Base-by-base conservation (phyloP, 1,284 basidiomycete species). In the Melampsora larici-populina region DNA sequence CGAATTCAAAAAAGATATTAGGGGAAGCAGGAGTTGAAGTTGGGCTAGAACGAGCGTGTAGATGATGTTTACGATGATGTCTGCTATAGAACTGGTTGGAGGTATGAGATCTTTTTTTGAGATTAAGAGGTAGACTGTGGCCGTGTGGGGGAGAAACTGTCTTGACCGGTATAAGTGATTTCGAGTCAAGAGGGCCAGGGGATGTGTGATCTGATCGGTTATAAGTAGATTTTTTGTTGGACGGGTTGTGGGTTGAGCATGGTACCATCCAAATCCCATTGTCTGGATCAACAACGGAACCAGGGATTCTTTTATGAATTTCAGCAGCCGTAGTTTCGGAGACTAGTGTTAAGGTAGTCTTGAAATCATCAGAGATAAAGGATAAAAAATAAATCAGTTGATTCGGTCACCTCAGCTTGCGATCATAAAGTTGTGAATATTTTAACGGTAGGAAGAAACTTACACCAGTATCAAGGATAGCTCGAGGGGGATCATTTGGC, bases 391-490 rank as follows among this genome's bases (percentile, higher is more conserved):
- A 18, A 62, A 63, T 60, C 26, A 60, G 24, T 71, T n/a, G 7
- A 46, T 46, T 46, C 13, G 43, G 11, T 40, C 36, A 6, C 36
- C 36, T 15, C 11, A 46, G 9, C 43, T 46, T 46, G 15, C 13
- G 43, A 46, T 46, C 0, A 46, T 11, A 46, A 17, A 46, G 11
- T 46, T 0, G 13, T 15, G 11, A 9, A 46, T 46, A 11, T 46
- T 46, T 46, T 40, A 3, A 46, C 43, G 15, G 43, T 15, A 46
- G 11, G 43, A 46, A 46, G 43, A 46, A 3, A 51, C 74, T 18
- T 69, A 76, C 74, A 31, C 74, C 74, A 31, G 74, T 76, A 46
- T 76, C 74, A 69, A 76, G 55, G 15, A 76, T 76, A 29, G 74
- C 74, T 62, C 74, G 74, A 36, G 74, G 74, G 3, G 74, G 66